Evolutionary conservation across 164 flowering plant genomes (phyloP), one percentile per base, ranked within the genome.

Genomic region (Berberis thunbergii): DNA sequence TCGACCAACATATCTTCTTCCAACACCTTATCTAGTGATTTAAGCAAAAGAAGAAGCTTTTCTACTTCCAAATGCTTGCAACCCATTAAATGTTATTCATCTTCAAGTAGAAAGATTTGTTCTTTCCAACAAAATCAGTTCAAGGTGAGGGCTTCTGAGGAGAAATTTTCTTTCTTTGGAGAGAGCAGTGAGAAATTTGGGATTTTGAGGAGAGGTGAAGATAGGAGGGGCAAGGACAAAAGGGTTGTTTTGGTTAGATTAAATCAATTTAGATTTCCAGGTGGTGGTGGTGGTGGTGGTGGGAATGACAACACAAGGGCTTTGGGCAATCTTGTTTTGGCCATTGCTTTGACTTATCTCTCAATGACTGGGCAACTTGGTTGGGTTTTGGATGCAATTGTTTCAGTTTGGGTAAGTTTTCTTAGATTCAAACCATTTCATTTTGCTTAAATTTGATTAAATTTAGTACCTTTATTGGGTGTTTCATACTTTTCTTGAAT

Each of bases 371-470:
- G 92, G 38, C 96, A 94, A 72, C 86, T 94, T 78, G 96, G 95
- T 59, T 88, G 91, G 96, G 43, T 93, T 70, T 71, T 93, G 69
- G 98, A 93, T 80, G 79, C 92, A n/a, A 80, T 93, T 78, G 87
- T 93, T 64, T 93, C 98, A 64, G 66, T 93, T 64, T 82, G 91
- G 98, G 98, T 89, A 80, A 67, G 55, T 26, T 46, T 48, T n/a
- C 45, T 41, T 39, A 7, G 7, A 10, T 54, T 53, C 53, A 1
- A 44, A 41, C 39, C 6, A 1, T 12, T 41, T 26, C 6, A 57
- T 4, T 26, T 57, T 39, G 9, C 6, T 3, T 26, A 7, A 0
- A 1, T 48, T 48, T 48, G 2, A 1, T 48, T 48, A 6, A 50
- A 4, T 50, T 3, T 50, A 8, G 12, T 50, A 50, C 10, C 12